Evolutionary conservation across 306 rosid genomes (phyloP).

Genomic region (Carpinus fangiana): DNA sequence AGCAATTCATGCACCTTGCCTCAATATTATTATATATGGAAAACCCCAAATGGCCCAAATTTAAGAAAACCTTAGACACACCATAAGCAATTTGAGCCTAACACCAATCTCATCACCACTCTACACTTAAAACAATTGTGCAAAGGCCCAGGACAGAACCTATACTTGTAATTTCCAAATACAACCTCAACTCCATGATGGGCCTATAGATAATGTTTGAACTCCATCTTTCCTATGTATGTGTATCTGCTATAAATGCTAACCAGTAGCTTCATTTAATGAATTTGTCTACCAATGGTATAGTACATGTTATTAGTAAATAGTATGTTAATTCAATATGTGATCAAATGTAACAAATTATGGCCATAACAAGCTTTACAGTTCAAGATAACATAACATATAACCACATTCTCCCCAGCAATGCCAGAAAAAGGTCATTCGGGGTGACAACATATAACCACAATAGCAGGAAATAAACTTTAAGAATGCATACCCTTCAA

Average conservation of each 20-base stretch:
- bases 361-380: background rate
- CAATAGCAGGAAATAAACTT: constrained; percentile 28
- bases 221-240: background rate
- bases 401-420: background rate
- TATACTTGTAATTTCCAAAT: constrained; percentile 24
- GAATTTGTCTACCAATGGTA: background rate
- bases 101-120: background rate
- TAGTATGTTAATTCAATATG: background rate
- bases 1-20: background rate
- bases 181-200: constrained; percentile 41
- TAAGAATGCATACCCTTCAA: background rate
- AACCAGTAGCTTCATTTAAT: background rate
- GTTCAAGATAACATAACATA: background rate
- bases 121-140: background rate
- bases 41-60: no score
- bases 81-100: no score
- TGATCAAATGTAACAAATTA: background rate
- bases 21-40: background rate
- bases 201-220: background rate
- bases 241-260: background rate
- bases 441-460: background rate
- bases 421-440: background rate
- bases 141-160: background rate
- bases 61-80: no score
- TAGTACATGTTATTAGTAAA: background rate